Percentiles rank a stretch among this genome's conserved stretches.
Conservation (phyloP, 371 early-diverging fungal genomes). For the Dichotomocladium elegans region DNA sequence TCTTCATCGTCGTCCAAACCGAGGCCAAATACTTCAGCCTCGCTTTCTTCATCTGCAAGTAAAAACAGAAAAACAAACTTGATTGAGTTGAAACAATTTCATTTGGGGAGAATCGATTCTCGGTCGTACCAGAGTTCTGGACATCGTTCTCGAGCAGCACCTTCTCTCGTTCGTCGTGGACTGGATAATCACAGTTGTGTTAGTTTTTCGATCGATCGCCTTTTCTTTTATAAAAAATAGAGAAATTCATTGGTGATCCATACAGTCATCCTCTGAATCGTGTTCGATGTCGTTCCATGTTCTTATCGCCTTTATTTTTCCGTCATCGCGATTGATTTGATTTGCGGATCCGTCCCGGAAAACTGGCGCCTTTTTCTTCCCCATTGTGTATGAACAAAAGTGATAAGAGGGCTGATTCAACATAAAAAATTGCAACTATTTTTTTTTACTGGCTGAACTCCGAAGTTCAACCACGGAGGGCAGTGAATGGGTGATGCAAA, state of each 20-base stretch:
- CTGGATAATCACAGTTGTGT: slow-evolving; percentile 12
- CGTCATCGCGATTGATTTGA: slow-evolving; percentile 7
- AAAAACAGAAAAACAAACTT: not conserved
- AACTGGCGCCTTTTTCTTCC: slow-evolving; percentile 40
- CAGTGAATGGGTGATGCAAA: too few relatives aligned
- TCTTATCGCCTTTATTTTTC: slow-evolving; percentile 56
- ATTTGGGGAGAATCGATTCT: not conserved
- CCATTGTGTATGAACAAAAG: slow-evolving; percentile 20
- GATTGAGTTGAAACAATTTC: not conserved
- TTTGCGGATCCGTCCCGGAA: slow-evolving; percentile 18
- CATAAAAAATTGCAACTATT: not conserved
- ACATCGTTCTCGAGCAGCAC: slow-evolving; percentile 54
- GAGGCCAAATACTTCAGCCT: slow-evolving; percentile 61
- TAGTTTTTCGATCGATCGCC: not conserved
- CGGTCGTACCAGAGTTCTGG: slow-evolving; percentile 26
- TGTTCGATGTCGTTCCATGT: slow-evolving; percentile 80
- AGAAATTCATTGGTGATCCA: not conserved
- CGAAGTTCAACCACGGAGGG: too few relatives aligned
- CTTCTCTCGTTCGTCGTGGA: slow-evolving; percentile 54
- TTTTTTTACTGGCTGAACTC: not conserved
- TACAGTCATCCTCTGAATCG: slow-evolving; percentile 82
- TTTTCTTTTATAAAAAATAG: not conserved
- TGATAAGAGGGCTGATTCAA: not conserved
- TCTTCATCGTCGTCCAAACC: slow-evolving; percentile 50
- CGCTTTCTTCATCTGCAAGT: slow-evolving; percentile 40